phyloP scores from a whole-genome alignment of 768 basidiomycete genomes.

The Nidularia sp. region DNA sequence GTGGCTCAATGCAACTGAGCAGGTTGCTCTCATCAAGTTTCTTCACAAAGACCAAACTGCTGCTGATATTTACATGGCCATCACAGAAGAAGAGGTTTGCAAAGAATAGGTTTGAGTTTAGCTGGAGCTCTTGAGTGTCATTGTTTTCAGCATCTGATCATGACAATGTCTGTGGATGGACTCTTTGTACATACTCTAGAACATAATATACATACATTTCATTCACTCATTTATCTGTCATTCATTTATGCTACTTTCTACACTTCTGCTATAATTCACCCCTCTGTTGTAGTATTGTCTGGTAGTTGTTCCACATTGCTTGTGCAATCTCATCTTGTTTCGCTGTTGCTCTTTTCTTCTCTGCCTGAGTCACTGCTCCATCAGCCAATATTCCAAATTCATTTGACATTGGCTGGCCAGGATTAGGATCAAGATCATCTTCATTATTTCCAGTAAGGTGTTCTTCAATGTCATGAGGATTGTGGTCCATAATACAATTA shows the following conservation, averaged over 20 bases:
- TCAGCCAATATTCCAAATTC: constrained; percentile 5
- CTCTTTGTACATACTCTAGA: no score
- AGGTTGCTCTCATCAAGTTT: no score
- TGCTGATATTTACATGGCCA: no score
- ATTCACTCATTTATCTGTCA: background rate
- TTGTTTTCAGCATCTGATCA: background rate
- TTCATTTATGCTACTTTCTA: background rate
- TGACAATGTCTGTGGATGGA: no score
- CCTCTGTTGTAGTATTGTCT: background rate
- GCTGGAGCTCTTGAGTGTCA: background rate
- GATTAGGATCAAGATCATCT: constrained; percentile 2
- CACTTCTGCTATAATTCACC: constrained; percentile 1
- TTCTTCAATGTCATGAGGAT: constrained; percentile 4
- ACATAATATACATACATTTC: background rate
- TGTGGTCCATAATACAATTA: constrained; percentile 8
- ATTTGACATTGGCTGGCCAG: constrained; percentile 1
- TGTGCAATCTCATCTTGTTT: constrained; percentile 12
- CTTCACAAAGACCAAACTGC: no score
- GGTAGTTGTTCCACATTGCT: constrained; percentile 13
- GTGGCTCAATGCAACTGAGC: no score
- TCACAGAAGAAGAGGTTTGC: background rate
- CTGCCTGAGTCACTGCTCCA: constrained; percentile 1
- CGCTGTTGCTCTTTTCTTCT: constrained; percentile 3
- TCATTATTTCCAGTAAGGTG: constrained; percentile 3
- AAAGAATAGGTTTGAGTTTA: background rate